Evolutionary conservation across 116 monocot genomes (phyloP).

Genomic region (Zostera marina): DNA sequence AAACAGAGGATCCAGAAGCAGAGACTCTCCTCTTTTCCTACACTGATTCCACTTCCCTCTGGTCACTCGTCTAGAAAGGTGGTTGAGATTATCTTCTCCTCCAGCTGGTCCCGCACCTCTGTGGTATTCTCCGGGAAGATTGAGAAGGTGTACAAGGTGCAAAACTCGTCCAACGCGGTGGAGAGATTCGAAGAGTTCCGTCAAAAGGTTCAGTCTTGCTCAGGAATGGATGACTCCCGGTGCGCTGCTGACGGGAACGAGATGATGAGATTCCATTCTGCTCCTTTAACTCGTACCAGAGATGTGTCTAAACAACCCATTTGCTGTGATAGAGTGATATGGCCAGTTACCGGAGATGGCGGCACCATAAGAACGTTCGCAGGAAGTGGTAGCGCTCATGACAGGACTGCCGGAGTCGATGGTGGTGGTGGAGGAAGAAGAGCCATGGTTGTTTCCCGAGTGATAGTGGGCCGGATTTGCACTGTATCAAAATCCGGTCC

Average conservation of each 20-base stretch:
- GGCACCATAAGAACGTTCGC: constrained; percentile 42
- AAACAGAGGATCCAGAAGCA: not conserved
- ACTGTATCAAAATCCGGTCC: not conserved
- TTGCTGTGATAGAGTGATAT: constrained; percentile 16
- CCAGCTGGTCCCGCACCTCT: constrained; percentile 40
- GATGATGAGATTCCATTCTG: constrained; percentile 71
- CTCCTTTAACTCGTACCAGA: constrained; percentile 2
- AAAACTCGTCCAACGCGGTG: constrained; percentile 40
- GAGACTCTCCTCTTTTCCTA: constrained; percentile 8
- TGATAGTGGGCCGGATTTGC: constrained; percentile 10
- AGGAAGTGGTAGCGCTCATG: constrained; percentile 61
- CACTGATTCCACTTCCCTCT: constrained; percentile 34
- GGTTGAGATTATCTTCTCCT: constrained; percentile 77
- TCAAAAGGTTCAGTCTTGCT: constrained; percentile 19
- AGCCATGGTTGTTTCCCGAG: constrained; percentile 14
- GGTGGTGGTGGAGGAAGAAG: constrained; percentile 1
- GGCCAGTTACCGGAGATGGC: constrained; percentile 1
- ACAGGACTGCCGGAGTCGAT: constrained; percentile 4
- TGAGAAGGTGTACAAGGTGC: constrained; percentile 74
- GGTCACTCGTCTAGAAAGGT: constrained; percentile 67
- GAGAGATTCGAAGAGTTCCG: constrained; percentile 83
- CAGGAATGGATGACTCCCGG: constrained; percentile 20
- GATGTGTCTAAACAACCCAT: constrained; percentile 8
- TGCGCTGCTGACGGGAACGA: constrained; percentile 93
- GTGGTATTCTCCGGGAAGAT: constrained; percentile 45